phyloP scores from a whole-genome alignment of 192 early-diverging fungal species.

The Dissophora globulifera region DNA sequence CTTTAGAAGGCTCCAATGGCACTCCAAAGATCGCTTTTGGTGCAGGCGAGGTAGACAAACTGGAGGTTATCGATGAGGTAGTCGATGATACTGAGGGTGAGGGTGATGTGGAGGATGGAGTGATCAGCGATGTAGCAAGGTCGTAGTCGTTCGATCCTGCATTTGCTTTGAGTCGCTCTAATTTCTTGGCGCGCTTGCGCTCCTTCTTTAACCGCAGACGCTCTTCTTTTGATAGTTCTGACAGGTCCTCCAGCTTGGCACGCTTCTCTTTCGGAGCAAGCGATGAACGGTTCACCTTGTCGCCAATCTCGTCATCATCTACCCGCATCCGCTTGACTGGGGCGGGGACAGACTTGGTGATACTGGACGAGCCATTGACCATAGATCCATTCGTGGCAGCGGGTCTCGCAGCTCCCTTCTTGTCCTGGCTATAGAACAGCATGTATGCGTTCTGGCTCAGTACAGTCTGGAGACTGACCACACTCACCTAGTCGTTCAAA shows the following conservation, averaged over 20 bases:
- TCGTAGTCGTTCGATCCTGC: constrained; percentile 20
- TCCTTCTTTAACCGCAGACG: constrained; percentile 35
- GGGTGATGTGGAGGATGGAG: neutral
- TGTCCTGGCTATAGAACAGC: constrained; percentile 77
- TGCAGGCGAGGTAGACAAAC: neutral
- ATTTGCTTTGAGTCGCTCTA: constrained; percentile 14
- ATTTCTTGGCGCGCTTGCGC: constrained; percentile 27
- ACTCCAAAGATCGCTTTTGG: constrained; percentile 32
- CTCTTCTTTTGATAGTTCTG: constrained; percentile 34
- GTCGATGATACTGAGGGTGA: constrained; percentile 7
- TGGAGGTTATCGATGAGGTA: constrained; percentile 2
- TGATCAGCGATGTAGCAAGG: neutral
- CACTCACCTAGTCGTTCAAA: constrained; percentile 60
- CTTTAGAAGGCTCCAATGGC: constrained; percentile 10
- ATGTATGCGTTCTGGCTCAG: constrained; percentile 84
- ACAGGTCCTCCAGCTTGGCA: constrained; percentile 7
- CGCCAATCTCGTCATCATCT: constrained; percentile 44
- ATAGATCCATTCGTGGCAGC: constrained; percentile 8
- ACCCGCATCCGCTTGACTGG: constrained; percentile 32
- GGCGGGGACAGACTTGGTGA: neutral
- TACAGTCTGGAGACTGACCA: constrained; percentile 75
- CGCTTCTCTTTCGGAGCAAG: constrained; percentile 28
- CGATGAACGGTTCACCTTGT: constrained; percentile 30
- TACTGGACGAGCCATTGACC: constrained; percentile 5
- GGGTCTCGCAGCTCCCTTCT: constrained; percentile 12